Evolutionary conservation across 805 yeast species (phyloP).

Genomic region (Allodekkera sacchari): DNA sequence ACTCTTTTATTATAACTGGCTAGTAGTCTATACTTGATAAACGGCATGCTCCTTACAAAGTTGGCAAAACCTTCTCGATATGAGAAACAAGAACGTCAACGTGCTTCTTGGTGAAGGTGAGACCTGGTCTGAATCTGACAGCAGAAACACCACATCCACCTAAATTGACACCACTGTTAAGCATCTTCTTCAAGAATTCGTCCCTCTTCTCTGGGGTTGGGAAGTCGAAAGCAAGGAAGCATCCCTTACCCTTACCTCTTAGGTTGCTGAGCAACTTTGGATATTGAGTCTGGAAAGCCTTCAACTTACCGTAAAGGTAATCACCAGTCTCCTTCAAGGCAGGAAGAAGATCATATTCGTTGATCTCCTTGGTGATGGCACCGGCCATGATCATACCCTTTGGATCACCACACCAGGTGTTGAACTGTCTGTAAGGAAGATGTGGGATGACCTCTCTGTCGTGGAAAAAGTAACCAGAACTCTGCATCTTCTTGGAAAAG

Average conservation of each 20-base stretch:
- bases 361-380: slow-evolving; percentile 60
- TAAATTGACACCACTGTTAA: slow-evolving; percentile 60
- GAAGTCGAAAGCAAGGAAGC: slow-evolving; percentile 78
- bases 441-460: slow-evolving; percentile 67
- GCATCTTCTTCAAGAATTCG: slow-evolving; percentile 51
- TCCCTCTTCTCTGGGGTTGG: slow-evolving; percentile 48
- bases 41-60: slow-evolving; percentile 17
- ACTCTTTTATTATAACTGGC: too few species aligned
- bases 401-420: slow-evolving; percentile 94
- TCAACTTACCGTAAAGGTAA: slow-evolving; percentile 53
- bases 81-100: slow-evolving; percentile 55
- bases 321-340: slow-evolving; percentile 56
- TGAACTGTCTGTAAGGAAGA: slow-evolving; percentile 80
- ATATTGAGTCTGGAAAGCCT: slow-evolving; percentile 40
- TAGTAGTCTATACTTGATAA: too few species aligned
- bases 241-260: slow-evolving; percentile 69
- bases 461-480: slow-evolving; percentile 81
- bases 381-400: slow-evolving; percentile 70
- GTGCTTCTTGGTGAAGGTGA: slow-evolving; percentile 72
- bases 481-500: slow-evolving; percentile 81
- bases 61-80: slow-evolving; percentile 28
- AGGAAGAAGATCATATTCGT: slow-evolving; percentile 48
- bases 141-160: slow-evolving; percentile 81
- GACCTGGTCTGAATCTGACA: slow-evolving; percentile 74
- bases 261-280: slow-evolving; percentile 47